Percentiles rank a stretch among this genome's conserved stretches.
Conservation (phyloP, 164 flowering plant genomes). For the Buxus sempervirens region DNA sequence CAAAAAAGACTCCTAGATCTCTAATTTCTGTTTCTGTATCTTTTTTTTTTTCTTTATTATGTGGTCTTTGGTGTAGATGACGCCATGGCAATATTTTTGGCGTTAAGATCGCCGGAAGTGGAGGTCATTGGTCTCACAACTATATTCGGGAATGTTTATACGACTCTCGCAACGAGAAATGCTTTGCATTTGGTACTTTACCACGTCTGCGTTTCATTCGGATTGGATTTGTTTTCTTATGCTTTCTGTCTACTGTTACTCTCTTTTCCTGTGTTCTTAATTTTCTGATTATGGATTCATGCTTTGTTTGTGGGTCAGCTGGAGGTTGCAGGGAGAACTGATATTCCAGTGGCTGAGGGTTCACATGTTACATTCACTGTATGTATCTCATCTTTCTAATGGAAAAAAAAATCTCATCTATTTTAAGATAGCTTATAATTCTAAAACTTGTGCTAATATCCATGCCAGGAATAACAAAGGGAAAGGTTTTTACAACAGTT, state of each 20-base stretch:
- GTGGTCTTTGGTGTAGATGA: conserved; percentile 64
- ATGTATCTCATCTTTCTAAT: conserved; percentile 27
- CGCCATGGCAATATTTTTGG: conserved; percentile 92
- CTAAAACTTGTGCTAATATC: too few relatives aligned
- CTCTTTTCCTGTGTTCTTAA: neutral
- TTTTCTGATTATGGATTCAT: neutral
- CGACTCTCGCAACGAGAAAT: conserved; percentile 80
- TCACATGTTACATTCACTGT: conserved; percentile 76
- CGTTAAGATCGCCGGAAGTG: conserved; percentile 72
- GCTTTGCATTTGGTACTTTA: conserved; percentile 75
- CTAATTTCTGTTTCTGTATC: neutral
- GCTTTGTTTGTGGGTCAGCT: conserved; percentile 38
- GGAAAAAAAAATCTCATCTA: neutral
- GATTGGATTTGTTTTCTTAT: neutral
- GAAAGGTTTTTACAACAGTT: neutral
- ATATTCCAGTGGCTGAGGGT: conserved; percentile 95
- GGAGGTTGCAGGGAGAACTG: conserved; percentile 85
- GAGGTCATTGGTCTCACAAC: conserved; percentile 91
- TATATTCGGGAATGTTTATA: conserved; percentile 84
- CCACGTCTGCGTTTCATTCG: neutral
- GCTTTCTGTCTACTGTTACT: too few relatives aligned
- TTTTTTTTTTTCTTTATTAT: neutral
- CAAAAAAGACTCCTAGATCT: neutral
- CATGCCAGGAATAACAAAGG: neutral
- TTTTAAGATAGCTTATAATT: too few relatives aligned